Base-by-base conservation (phyloP, 2,329 filamentous ascomycete genomes). In the Colletotrichum sublineola region DNA sequence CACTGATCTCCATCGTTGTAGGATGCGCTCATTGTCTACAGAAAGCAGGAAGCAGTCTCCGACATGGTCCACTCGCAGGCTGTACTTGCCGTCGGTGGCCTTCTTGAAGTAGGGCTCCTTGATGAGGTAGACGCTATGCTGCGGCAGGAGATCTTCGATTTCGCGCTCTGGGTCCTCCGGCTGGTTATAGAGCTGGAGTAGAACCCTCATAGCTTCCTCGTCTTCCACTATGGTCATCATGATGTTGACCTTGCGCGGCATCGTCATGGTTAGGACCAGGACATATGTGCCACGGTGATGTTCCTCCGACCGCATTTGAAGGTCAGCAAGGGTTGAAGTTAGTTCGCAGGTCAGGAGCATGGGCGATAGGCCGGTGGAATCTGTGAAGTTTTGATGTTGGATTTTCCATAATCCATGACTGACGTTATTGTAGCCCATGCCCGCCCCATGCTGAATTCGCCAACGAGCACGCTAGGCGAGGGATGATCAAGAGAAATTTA, bases 21-120 rank as follows among this genome's bases (percentile, higher is more conserved):
- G 86, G 15, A 87, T 76, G 5, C 77, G 80, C n/a, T 78, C 63
- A 52, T 88, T 82, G 24, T 75, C 57, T 0, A 74, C 63, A 0
- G 78, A 64, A 2, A 88, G 69, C 70, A 80, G 81, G 3, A 84
- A 71, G 24, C 89, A 74, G 68, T 90, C 87, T 20, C 82, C 84
- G 20, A 85, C 75, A 75, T 90, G 88, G 68, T 90, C 88, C 8
- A 89, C 84, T 7, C 86, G 82, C 33, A 90, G 44, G 0, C 78
- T 80, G 75, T 86, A 86, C 0, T 78, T 60, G 2, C 83, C 83
- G 38, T 84, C 77, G 0, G 76, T 77, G 33, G 80, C 79, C 0
- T 76, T 40, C 73, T 85, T 87, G 74, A 89, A 82, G 74, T 84
- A 90, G 0, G 87, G 87, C 68, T 90, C 87, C 73, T 89, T 90